These are phyloP conservation scores for Umbelopsis vinacea DNA, from an alignment of 192 early-diverging fungal genomes.

Conservation along the genomic window DNA sequence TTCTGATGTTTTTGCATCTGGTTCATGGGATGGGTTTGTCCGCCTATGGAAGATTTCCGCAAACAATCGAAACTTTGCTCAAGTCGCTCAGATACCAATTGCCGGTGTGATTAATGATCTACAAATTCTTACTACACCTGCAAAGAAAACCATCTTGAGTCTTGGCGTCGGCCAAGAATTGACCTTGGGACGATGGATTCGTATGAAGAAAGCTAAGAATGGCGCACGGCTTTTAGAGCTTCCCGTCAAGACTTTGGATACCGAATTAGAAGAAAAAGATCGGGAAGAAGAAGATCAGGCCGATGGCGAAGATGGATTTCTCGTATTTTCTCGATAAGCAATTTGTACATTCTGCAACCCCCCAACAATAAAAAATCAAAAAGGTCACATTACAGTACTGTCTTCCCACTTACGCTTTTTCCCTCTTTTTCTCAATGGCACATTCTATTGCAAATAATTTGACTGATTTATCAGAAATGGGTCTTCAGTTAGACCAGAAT, in stretches of 20 bases:
- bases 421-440: background rate
- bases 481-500: background rate
- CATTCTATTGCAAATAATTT: background rate
- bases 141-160: constrained; percentile 57
- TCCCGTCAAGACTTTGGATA: constrained; percentile 29
- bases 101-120: constrained; percentile 64
- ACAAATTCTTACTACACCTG: constrained; percentile 44
- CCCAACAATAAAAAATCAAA: background rate
- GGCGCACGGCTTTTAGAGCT: constrained; percentile 73
- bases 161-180: constrained; percentile 90
- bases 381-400: background rate
- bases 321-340: constrained; percentile 21
- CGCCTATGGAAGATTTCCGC: constrained; percentile 84
- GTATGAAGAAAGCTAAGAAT: constrained; percentile 79
- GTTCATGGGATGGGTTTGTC: constrained; percentile 86
- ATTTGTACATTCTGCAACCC: constrained; percentile 1
- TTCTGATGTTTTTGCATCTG: constrained; percentile 90
- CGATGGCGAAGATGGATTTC: constrained; percentile 12
- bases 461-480: background rate
- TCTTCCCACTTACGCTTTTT: background rate
- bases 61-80: constrained; percentile 65
- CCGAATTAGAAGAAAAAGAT: constrained; percentile 13
- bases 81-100: constrained; percentile 66
- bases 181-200: constrained; percentile 87
- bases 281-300: background rate